Evolutionary conservation across 148 eudicot species (phyloP), one percentile per base, ranked within the genome.

Genomic region (Chenopodium formosanum): DNA sequence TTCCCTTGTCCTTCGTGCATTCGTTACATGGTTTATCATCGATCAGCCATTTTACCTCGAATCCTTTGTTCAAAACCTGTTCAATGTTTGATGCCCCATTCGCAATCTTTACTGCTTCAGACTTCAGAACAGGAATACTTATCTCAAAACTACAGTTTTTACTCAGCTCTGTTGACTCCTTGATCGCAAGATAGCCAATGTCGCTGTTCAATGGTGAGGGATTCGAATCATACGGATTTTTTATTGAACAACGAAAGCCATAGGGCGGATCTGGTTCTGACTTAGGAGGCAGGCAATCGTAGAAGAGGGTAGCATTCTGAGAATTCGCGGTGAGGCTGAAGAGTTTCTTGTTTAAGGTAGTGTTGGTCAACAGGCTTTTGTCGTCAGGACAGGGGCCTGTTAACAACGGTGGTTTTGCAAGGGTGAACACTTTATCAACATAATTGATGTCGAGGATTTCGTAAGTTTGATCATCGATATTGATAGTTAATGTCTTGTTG

Each of bases 11-110:
- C 2, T 17, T 19, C 53, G 7, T 13, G 48, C 86, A 84, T 32
- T 60, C 47, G 1, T 80, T 25, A 63, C 86, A 84, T 63, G 19
- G 23, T 7, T 46, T 32, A 32, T 29, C 68, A 32, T 84, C 81
- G 9, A 71, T 53, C 44, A 4, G 3, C 86, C 86, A 84, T 50
- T 63, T 71, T 4, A 76, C 75, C 56, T 80, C 83, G 27, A 84
- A 80, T 4, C 86, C 83, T 25, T 76, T 62, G 2, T 27, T 62
- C 77, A 84, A 73, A n/a, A 70, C 78, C 7, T 52, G 1, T 1
- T 14, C 40, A 4, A 75, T 47, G 17, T 19, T 63, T 1, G 44
- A 37, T 52, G 5, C 37, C 23, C 73, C 68, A 16, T 31, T 31
- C 1, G 4, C 17, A 32, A 75, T 23, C 22, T 37, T 75, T 8